Conservation (phyloP, 176 grass and related monocot genomes). For the Carex pumila region DNA sequence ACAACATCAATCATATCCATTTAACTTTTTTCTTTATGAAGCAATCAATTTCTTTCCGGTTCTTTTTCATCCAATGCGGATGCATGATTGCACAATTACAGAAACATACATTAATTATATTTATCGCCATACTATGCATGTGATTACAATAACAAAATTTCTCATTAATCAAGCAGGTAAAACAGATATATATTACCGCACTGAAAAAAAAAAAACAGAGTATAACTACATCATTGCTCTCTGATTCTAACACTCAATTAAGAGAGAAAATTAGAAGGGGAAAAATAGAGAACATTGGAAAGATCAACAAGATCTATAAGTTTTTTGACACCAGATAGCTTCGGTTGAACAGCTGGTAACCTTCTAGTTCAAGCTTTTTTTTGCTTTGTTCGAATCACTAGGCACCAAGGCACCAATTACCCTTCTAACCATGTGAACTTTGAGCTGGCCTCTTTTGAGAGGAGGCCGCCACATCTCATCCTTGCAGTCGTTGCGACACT, state of each 20-base stretch:
- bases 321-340: not conserved
- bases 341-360: not conserved
- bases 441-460: constrained; percentile 4
- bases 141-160: not conserved
- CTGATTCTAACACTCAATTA: not conserved
- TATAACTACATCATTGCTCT: not conserved
- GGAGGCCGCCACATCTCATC: not conserved
- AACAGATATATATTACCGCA: not conserved
- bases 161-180: not conserved
- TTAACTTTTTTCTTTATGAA: no score
- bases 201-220: not conserved
- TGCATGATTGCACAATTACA: no score
- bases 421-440: not conserved
- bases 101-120: no score
- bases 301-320: not conserved
- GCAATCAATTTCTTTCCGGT: no score
- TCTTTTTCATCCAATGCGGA: not conserved
- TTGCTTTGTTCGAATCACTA: not conserved
- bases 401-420: not conserved
- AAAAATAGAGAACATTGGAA: not conserved
- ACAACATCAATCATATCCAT: no score
- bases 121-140: no score
- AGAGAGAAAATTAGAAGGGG: not conserved
- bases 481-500: constrained; percentile 3
- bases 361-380: not conserved